Conservation (phyloP, 1,284 basidiomycete species). For the Microstroma glucosiphilum region DNA sequence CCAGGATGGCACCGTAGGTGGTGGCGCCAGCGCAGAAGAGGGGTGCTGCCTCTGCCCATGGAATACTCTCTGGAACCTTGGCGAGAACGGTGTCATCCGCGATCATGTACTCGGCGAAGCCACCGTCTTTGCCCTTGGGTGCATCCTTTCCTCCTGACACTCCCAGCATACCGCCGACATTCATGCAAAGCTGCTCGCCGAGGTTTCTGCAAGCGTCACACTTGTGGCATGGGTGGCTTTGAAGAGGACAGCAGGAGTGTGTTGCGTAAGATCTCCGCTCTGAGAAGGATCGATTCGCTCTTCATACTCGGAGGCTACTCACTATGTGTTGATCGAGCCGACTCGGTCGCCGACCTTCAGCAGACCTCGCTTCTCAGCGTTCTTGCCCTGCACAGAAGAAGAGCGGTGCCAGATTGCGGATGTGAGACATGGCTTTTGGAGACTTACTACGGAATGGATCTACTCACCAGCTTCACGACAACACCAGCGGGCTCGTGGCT, state of each 20-base stretch:
- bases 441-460: neutral
- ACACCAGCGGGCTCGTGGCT: conserved; percentile 34
- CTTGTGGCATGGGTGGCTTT: conserved; percentile 11
- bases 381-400: conserved; percentile 3
- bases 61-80: conserved; percentile 13
- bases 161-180: conserved; percentile 16
- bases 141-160: conserved; percentile 10
- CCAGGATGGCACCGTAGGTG: conserved; percentile 16
- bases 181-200: conserved; percentile 18
- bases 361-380: conserved; percentile 12
- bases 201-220: conserved; percentile 12
- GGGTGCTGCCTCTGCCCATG: conserved; percentile 14
- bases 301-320: too few species aligned
- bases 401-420: neutral
- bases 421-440: neutral
- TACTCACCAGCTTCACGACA: conserved; percentile 12
- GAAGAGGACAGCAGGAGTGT: too few species aligned
- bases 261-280: too few species aligned
- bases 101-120: conserved; percentile 18
- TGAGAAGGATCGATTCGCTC: too few species aligned
- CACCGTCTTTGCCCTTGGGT: conserved; percentile 14
- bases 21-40: conserved; percentile 20
- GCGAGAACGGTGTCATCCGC: conserved; percentile 13
- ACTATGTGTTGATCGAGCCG: conserved; percentile 16
- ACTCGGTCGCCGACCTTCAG: conserved; percentile 20